Evolutionary conservation across 2,329 filamentous ascomycete species (phyloP), one percentile per base, ranked within the genome.

Genomic region (Pestalotiopsis sp.): DNA sequence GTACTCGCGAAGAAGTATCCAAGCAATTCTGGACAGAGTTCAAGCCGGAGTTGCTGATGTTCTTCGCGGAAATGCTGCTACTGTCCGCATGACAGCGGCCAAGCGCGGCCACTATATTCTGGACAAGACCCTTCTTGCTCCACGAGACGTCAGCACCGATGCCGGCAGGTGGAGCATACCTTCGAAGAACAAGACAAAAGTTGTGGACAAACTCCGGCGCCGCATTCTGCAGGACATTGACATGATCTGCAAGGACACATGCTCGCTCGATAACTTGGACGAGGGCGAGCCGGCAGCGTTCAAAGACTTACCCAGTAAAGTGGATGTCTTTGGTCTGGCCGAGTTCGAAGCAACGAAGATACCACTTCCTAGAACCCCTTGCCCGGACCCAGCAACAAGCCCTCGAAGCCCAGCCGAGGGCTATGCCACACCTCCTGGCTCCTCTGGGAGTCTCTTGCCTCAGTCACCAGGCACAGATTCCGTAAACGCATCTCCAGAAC

Each of bases 71-170:
- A 82, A 84, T 68, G 82, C 85, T 27, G 79, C 82, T 52, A 80
- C 82, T 4, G 79, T 87, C 64, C 84, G 81, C 25, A 77, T 88
- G 74, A 82, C 80, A 2, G 82, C 83, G 6, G 80, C 85, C 71
- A 88, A 88, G 73, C 82, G 86, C 58, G 86, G 86, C 0, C 86
- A 88, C 68, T 80, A 86, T 25, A 80, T 88, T 14, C 69, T 86
- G n/a, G 82, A 86, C 74, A 85, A 85, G 71, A 82, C 81, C 4
- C 76, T 87, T 9, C 78, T 83, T 13, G 80, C 83, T 7, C 41
- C 27, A 3, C 77, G 78, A 38, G 77, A 78, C 17, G 75, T 76
- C 17, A 68, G 39, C 31, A 36, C 58, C 2, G 59, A 38, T 14
- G 45, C 56, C 17, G 25, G 41, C 23, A 60, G 66, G 70, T 80